Evolutionary conservation across 176 grass and related monocot species (phyloP).

Genomic region (Poa annua): DNA sequence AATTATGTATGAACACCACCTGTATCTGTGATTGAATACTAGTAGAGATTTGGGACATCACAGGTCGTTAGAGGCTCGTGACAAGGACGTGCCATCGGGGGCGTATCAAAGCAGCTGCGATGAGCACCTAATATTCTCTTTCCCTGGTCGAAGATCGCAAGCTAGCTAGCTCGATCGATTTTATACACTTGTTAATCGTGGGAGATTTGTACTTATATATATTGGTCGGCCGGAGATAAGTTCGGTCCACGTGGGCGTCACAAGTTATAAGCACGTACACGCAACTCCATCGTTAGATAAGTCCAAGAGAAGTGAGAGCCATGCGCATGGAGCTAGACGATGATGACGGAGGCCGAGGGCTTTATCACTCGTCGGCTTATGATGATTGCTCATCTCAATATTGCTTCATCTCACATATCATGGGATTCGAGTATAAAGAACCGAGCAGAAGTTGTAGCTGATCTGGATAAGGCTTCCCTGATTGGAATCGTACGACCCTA

Average conservation of each 20-base stretch:
- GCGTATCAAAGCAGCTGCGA: neutral
- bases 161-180: neutral
- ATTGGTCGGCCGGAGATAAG: neutral
- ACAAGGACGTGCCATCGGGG: conserved; percentile 37
- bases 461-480: neutral
- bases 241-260: conserved; percentile 17
- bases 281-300: neutral
- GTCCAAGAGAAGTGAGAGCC: neutral
- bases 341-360: neutral
- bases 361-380: neutral
- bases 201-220: neutral
- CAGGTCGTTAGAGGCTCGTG: conserved; percentile 1
- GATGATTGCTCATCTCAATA: neutral
- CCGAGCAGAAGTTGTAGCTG: too few species aligned
- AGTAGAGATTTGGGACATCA: too few species aligned
- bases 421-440: neutral
- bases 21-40: too few species aligned
- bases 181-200: too few species aligned
- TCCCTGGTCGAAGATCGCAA: neutral
- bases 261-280: neutral
- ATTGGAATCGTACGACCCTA: neutral
- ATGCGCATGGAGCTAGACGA: neutral
- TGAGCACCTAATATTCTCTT: conserved; percentile 24
- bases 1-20: too few species aligned
- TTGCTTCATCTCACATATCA: too few species aligned